Conservation (phyloP, 1,139 yeast species). For the Nakaseomyces nivariensis region DNA sequence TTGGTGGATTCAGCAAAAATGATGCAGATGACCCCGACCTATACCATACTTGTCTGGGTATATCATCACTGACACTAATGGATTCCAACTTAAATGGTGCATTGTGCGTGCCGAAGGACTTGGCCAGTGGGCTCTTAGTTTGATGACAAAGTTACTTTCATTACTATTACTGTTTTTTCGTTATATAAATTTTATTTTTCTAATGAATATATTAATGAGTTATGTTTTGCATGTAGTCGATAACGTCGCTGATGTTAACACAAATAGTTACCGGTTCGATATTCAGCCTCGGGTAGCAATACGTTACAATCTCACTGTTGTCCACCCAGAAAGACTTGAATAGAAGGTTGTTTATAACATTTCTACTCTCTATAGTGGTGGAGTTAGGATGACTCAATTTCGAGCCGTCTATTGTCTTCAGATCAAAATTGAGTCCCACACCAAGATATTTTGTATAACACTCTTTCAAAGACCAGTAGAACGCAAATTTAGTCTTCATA, state of each 20-base stretch:
- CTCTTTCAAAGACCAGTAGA: slow-evolving; percentile 67
- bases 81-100: slow-evolving; percentile 26
- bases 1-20: slow-evolving; percentile 81
- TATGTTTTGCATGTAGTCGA: background rate
- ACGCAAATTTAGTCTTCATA: slow-evolving; percentile 34
- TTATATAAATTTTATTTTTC: background rate
- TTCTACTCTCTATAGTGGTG: background rate
- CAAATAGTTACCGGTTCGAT: background rate
- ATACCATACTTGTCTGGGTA: slow-evolving; percentile 52
- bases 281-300: background rate
- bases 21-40: slow-evolving; percentile 62
- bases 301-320: background rate
- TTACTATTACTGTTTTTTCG: no score
- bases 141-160: background rate
- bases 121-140: background rate
- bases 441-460: slow-evolving; percentile 57
- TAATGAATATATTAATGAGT: background rate
- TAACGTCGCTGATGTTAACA: background rate
- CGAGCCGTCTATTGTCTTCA: slow-evolving; percentile 26
- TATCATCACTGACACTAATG: slow-evolving; percentile 46
- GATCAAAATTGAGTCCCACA: slow-evolving; percentile 47
- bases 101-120: slow-evolving; percentile 20
- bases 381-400: background rate
- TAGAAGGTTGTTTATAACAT: background rate
- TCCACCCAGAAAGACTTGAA: slow-evolving; percentile 1